These are phyloP conservation scores for Arabidopsis thaliana DNA, from an alignment of 345 rosid species.

Conservation along the genomic window DNA sequence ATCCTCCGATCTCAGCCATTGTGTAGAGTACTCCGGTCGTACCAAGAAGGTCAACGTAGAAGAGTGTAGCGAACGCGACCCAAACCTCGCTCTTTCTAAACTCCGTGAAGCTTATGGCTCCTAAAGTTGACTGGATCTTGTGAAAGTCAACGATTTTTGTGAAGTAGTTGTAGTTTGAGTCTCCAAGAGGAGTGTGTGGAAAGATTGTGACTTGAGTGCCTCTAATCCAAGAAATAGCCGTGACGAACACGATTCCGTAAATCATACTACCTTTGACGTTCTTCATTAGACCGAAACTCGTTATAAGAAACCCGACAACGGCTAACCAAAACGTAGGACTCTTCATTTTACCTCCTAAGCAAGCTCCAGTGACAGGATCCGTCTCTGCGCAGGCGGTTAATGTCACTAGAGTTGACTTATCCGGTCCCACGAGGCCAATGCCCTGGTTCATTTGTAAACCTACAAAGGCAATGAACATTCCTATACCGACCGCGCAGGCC, in stretches of 20 bases:
- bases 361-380: conserved; percentile 64
- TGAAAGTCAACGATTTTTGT: conserved; percentile 74
- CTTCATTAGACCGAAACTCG: conserved; percentile 72
- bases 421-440: conserved; percentile 83
- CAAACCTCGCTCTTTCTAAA: conserved; percentile 67
- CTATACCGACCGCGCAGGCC: conserved; percentile 74
- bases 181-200: conserved; percentile 63
- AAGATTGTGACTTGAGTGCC: conserved; percentile 73
- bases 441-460: conserved; percentile 88
- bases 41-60: conserved; percentile 75
- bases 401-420: conserved; percentile 65
- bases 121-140: conserved; percentile 72
- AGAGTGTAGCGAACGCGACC: conserved; percentile 69
- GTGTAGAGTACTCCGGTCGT: conserved; percentile 79
- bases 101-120: conserved; percentile 64
- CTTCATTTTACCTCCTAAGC: conserved; percentile 64
- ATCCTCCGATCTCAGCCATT: conserved; percentile 82
- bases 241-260: conserved; percentile 70
- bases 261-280: conserved; percentile 84
- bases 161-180: conserved; percentile 67
- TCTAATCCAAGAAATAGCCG: conserved; percentile 82
- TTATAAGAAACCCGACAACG: conserved; percentile 63
- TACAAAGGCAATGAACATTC: conserved; percentile 83
- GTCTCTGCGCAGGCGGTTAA: conserved; percentile 62
- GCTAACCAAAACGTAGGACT: conserved; percentile 92